Evolutionary conservation across 148 eudicot genomes (phyloP).

Genomic region (Diospyros lotus): DNA sequence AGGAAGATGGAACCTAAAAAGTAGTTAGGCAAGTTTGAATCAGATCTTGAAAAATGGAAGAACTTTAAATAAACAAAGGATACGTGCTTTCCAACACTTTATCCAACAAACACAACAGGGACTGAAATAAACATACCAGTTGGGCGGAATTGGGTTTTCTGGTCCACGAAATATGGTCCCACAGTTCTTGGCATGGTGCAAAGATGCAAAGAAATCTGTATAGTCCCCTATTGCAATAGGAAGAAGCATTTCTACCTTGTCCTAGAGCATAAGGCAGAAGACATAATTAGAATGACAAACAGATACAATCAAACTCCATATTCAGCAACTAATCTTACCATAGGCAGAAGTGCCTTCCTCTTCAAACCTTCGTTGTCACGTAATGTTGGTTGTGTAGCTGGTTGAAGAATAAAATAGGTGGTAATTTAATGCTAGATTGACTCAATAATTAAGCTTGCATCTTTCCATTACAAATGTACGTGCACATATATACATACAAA

Average conservation of each 20-base stretch:
- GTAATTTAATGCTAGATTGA: neutral
- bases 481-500: neutral
- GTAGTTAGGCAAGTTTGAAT: neutral
- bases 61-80: neutral
- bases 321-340: slow-evolving; percentile 34
- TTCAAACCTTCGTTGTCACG: slow-evolving; percentile 66
- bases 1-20: slow-evolving; percentile 81
- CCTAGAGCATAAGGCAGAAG: slow-evolving; percentile 28
- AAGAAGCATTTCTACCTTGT: slow-evolving; percentile 79
- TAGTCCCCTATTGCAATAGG: slow-evolving; percentile 86
- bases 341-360: slow-evolving; percentile 62
- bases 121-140: slow-evolving; percentile 48
- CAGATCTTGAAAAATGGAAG: neutral
- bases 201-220: slow-evolving; percentile 87
- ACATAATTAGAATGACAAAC: slow-evolving; percentile 2
- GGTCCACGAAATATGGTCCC: slow-evolving; percentile 88
- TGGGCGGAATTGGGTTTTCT: slow-evolving; percentile 61
- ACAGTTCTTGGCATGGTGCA: slow-evolving; percentile 86
- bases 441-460: neutral
- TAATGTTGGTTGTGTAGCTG: slow-evolving; percentile 70
- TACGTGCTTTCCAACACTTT: neutral
- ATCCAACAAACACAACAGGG: neutral
- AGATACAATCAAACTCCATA: neutral
- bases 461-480: neutral
- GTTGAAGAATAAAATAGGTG: neutral